phyloP scores from a whole-genome alignment of 495 filamentous ascomycete genomes.

The Penicillium angulare region DNA sequence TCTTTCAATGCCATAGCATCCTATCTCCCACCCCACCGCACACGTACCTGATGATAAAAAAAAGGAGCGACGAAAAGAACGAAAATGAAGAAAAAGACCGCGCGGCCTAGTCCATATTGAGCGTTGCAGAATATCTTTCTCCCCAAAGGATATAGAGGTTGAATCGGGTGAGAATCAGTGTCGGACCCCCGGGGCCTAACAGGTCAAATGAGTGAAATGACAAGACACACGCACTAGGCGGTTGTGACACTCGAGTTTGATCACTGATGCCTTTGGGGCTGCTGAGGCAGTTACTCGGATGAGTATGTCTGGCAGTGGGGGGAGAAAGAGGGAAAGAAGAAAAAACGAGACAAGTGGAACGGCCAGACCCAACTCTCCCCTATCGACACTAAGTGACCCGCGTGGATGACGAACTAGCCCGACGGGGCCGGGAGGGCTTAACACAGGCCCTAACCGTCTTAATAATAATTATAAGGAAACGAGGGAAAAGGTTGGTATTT shows the following conservation, averaged over 20 bases:
- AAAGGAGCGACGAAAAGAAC: constrained; percentile 16
- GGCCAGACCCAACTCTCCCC: constrained; percentile 23
- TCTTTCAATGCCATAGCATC: too few relatives aligned
- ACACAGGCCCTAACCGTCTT: too few relatives aligned
- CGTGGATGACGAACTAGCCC: constrained; percentile 23
- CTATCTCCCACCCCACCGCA: background rate
- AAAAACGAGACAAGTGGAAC: constrained; percentile 13
- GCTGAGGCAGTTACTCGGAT: constrained; percentile 2
- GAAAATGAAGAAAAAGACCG: constrained; percentile 1
- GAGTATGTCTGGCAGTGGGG: constrained; percentile 4
- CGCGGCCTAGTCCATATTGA: constrained; percentile 21
- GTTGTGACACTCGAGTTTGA: background rate
- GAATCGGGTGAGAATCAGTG: constrained; percentile 6
- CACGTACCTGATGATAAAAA: constrained; percentile 19
- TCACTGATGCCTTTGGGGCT: background rate
- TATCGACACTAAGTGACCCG: constrained; percentile 28
- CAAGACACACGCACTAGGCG: constrained; percentile 6
- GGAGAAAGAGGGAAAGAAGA: constrained; percentile 8
- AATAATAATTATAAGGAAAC: too few relatives aligned
- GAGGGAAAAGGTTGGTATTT: too few relatives aligned
- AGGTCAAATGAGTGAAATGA: constrained; percentile 7
- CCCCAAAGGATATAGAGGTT: background rate
- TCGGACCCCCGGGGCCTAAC: constrained; percentile 7
- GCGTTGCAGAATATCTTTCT: constrained; percentile 3
- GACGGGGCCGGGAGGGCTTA: constrained; percentile 7